These are phyloP conservation scores for Pythium periplocum DNA, from an alignment of 352 stramenopile species.

Conservation along the genomic window DNA sequence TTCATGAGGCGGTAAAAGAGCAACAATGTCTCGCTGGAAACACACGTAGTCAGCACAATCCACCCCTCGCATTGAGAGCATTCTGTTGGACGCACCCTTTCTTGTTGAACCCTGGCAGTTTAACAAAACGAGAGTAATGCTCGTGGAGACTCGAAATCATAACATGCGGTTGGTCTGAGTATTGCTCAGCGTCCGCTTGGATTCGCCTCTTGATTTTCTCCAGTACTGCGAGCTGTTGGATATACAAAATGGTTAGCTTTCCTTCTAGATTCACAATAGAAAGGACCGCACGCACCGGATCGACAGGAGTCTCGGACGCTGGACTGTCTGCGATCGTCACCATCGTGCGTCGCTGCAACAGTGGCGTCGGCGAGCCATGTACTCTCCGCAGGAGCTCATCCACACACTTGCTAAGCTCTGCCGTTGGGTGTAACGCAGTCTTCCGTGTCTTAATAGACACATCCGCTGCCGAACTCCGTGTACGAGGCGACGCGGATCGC, in stretches of 20 bases:
- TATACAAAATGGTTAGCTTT: background rate
- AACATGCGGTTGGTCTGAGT: constrained; percentile 34
- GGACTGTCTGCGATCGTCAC: constrained; percentile 48
- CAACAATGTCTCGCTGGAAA: constrained; percentile 52
- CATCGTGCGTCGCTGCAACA: constrained; percentile 51
- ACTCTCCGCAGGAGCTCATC: constrained; percentile 26
- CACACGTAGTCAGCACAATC: background rate
- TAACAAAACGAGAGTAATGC: constrained; percentile 72
- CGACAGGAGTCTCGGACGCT: constrained; percentile 11
- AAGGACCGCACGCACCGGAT: constrained; percentile 13
- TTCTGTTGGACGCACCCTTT: constrained; percentile 41
- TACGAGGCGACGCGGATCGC: constrained; percentile 10
- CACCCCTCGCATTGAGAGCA: background rate
- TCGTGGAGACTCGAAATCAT: constrained; percentile 61
- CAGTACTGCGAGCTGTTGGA: constrained; percentile 49
- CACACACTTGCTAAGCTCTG: constrained; percentile 14
- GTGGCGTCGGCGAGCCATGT: constrained; percentile 44
- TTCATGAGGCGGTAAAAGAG: constrained; percentile 71
- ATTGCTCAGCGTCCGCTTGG: constrained; percentile 27
- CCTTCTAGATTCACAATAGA: background rate
- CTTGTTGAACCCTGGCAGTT: constrained; percentile 68
- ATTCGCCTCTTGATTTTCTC: constrained; percentile 69
- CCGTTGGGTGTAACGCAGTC: background rate
- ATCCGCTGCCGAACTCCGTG: constrained; percentile 13
- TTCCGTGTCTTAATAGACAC: constrained; percentile 9